phyloP scores from a whole-genome alignment of 2,329 filamentous ascomycete genomes.

The Lomentospora prolificans region DNA sequence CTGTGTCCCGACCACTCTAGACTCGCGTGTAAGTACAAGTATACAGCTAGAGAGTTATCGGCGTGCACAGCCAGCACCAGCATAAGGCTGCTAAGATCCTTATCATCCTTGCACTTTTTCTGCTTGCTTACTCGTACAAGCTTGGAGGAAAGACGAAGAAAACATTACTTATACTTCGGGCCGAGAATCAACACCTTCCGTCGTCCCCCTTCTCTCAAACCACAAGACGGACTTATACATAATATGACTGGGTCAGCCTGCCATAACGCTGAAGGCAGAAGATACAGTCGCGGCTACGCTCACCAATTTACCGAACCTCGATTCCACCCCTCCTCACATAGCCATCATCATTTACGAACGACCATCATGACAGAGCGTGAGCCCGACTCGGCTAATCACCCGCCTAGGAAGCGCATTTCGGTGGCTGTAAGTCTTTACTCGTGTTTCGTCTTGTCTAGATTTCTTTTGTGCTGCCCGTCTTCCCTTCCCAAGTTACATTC shows the following conservation, averaged over 20 bases:
- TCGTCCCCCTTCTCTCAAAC: no score
- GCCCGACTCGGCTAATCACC: slow-evolving; percentile 29
- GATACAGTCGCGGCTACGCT: slow-evolving; percentile 25
- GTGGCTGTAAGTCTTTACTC: slow-evolving; percentile 42
- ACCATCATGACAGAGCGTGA: slow-evolving; percentile 29
- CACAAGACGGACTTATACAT: no score
- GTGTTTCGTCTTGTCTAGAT: background rate
- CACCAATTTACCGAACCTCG: slow-evolving; percentile 24
- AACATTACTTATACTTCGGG: no score
- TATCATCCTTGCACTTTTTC: no score
- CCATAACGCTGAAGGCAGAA: slow-evolving; percentile 24
- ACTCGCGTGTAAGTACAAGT: no score
- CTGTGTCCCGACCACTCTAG: no score
- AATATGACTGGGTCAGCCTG: slow-evolving; percentile 32
- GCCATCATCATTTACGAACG: slow-evolving; percentile 8
- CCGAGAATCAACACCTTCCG: no score
- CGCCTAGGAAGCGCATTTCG: slow-evolving; percentile 47
- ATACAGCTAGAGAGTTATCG: no score
- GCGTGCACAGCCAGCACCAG: no score
- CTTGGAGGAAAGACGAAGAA: no score
- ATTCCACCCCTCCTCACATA: slow-evolving; percentile 24
- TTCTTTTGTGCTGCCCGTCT: background rate
- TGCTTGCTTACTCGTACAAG: no score
- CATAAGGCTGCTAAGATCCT: no score
- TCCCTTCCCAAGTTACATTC: background rate